Evolutionary conservation across 495 filamentous ascomycete genomes (phyloP), one percentile per base, ranked within the genome.

Genomic region (Poronia punctata): DNA sequence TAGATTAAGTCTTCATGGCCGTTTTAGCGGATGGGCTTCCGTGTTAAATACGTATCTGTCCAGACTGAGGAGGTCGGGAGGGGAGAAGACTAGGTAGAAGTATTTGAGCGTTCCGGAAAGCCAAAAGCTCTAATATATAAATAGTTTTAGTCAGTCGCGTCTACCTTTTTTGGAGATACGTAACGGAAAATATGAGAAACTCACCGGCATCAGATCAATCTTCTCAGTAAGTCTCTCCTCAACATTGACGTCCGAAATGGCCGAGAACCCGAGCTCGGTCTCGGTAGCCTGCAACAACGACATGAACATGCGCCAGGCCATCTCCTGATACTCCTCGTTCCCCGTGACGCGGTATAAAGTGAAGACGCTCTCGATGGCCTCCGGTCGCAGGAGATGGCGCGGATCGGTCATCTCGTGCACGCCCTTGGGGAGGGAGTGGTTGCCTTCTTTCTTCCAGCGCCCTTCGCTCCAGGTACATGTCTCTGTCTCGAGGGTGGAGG

Each of bases 31-130:
- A 61, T 93, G 88, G 2, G 84, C 88, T 65, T 93, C 88, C 0
- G 86, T 94, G 57, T 92, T 95, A 46, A 93, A 80, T 6, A 95
- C 82, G 24, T 84, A 76, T 19, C 86, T 69, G 45, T 86, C 79
- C 54, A 93, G 61, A 56, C 72, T 85, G 28, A 88, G 65, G 22
- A 79, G 45, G 38, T 75, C 70, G 0, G 83, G 77, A 36, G 86
- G 82, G 25, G 75, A 80, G 52, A 92, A 95, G 25, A 89, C 76
- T 26, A 93, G 60, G 41, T 88, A 93, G 46, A 88, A 86, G 40
- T 65, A 73, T 54, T 73, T 71, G 24, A 72, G 55, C 28, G 68
- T 71, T 53, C 68, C 71, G 15, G 63, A 62, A 30, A 72, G 40
- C 64, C 68, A 75, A 31, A 75, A 75, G 38, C 62, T 68, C 53